phyloP scores from a whole-genome alignment of 306 rosid species.

The Gynostemma pentaphyllum region DNA sequence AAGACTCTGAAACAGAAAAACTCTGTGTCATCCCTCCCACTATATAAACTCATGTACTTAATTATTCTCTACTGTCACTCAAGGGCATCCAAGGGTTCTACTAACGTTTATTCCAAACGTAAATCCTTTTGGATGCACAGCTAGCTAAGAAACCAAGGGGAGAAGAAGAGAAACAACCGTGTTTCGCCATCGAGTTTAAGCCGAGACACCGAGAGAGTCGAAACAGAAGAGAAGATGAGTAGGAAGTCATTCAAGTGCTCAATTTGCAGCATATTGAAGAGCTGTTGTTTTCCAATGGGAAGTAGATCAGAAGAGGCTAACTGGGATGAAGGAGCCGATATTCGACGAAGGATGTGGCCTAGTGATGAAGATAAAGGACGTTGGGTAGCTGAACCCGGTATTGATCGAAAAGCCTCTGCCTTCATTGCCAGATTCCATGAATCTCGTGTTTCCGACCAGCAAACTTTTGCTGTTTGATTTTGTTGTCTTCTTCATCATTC shows the following conservation, averaged over 20 bases:
- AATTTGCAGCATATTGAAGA: conserved; percentile 44
- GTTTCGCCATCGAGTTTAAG: too few relatives aligned
- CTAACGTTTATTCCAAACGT: too few relatives aligned
- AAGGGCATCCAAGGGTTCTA: neutral
- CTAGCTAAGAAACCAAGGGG: neutral
- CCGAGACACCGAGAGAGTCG: neutral
- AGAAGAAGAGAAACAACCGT: neutral
- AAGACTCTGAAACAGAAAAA: neutral
- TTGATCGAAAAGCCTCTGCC: conserved; percentile 66
- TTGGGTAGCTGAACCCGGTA: conserved; percentile 91
- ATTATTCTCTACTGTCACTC: neutral
- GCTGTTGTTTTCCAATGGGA: conserved; percentile 59
- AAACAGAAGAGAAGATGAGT: conserved; percentile 13
- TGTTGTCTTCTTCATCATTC: neutral
- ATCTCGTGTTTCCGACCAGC: conserved; percentile 34
- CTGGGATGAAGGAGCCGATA: conserved; percentile 35
- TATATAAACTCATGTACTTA: neutral
- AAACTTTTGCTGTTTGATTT: conserved; percentile 22
- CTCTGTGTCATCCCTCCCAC: neutral
- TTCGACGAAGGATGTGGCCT: conserved; percentile 44
- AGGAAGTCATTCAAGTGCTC: conserved; percentile 38
- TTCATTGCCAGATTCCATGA: conserved; percentile 73
- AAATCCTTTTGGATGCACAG: too few relatives aligned
- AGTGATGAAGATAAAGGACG: conserved; percentile 72
- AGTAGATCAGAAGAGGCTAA: conserved; percentile 20